Evolutionary conservation across 805 yeast genomes (phyloP), one percentile per base, ranked within the genome.

Genomic region (Hanseniaspora pseudoguilliermondii): DNA sequence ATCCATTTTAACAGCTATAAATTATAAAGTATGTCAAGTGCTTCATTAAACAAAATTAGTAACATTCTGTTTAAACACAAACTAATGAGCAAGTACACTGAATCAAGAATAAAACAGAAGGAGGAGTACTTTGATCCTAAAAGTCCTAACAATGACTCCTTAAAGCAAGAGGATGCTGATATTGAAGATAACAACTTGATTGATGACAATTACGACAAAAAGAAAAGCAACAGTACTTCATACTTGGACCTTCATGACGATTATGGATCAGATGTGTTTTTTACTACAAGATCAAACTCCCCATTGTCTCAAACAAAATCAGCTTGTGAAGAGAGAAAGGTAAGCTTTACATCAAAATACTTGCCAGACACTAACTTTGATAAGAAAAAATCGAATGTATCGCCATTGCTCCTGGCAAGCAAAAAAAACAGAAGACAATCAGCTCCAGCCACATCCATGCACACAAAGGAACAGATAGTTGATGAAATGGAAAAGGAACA

Each of bases 401-500:
- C 54, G 16, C 54, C 54, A 20, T 13, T 29, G 18, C 54, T 49
- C 21, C 48, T 44, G 48, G 21, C 48, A 20, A 44, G 36, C 35
- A 48, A 38, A 23, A 23, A 34, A 4, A 49, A 49, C 38, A 54
- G 57, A 55, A 49, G 57, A 49, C 52, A 49, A 18, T 55, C 57
- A 10, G 57, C 57, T 2, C 57, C 57, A 29, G 49, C 32, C n/a
- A 13, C 47, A 20, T 38, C 42, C 13, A 34, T 15, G 25, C 39
- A 42, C 42, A 15, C 46, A 8, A 54, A 49, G 32, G 82, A 77
- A 52, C 76, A 78, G 60, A 69, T 79, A 16, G 75, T 81, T 35
- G 81, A 80, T 65, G 69, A 74, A 39, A 77, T 81, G 82, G 86
- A 81, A 60, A 73, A 77, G 57, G 84, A 81, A 62, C 86, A 81